These are phyloP conservation scores for Diaporthe sp. DNA, from an alignment of 2,329 filamentous ascomycete species.

Conservation along the genomic window DNA sequence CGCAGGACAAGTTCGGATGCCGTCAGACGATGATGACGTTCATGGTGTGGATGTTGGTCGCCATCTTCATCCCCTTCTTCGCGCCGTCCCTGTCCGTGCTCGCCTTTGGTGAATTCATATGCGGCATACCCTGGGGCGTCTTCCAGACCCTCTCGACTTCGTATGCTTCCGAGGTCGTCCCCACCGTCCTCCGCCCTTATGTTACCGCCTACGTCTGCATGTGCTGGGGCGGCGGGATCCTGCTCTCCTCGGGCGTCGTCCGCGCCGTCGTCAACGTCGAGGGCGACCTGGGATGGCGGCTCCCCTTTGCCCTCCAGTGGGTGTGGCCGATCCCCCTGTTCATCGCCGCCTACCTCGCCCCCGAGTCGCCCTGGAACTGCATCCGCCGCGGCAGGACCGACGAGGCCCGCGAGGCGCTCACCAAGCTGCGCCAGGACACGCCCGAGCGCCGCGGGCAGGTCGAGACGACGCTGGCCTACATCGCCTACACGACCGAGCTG, in stretches of 20 bases:
- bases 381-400: conserved; percentile 48
- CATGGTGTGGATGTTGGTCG: conserved; percentile 51
- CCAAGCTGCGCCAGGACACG: conserved; percentile 45
- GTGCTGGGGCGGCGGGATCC: conserved; percentile 56
- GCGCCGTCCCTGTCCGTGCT: conserved; percentile 50
- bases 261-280: conserved; percentile 48
- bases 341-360: conserved; percentile 50
- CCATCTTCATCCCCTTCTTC: conserved; percentile 56
- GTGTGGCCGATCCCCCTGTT: conserved; percentile 53
- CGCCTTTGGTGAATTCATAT: conserved; percentile 54
- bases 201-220: conserved; percentile 55
- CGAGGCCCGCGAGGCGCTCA: conserved; percentile 45
- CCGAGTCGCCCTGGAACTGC: conserved; percentile 56
- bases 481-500: conserved; percentile 44
- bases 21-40: conserved; percentile 54
- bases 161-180: conserved; percentile 53
- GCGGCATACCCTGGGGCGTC: conserved; percentile 54
- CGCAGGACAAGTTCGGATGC: conserved; percentile 56
- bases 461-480: conserved; percentile 46
- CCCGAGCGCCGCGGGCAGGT: conserved; percentile 47
- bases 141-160: conserved; percentile 54
- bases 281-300: conserved; percentile 52
- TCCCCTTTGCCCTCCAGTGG: conserved; percentile 57
- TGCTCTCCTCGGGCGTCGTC: conserved; percentile 52
- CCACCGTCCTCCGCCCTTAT: conserved; percentile 52